These are phyloP conservation scores for Aaosphaeria arxii DNA, from an alignment of 2,329 filamentous ascomycete genomes.

Conservation along the genomic window DNA sequence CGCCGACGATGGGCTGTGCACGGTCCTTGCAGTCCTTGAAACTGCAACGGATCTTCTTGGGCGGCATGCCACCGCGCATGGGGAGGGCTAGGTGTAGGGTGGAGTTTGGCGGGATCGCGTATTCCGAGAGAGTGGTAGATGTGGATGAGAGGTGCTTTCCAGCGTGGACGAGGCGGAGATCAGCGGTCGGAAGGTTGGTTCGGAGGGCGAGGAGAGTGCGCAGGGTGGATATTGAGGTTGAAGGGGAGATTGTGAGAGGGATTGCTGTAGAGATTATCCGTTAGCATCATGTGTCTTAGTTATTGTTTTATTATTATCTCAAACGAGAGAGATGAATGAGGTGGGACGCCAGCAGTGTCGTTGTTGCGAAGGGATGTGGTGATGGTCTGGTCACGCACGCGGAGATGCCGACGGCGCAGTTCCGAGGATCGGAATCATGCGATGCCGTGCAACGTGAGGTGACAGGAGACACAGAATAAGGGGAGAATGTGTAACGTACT, in stretches of 20 bases:
- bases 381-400: not conserved
- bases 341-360: not conserved
- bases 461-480: not conserved
- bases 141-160: constrained; percentile 53
- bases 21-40: constrained; percentile 86
- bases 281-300: not conserved
- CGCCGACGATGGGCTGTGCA: constrained; percentile 90
- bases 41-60: constrained; percentile 79
- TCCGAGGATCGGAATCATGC: constrained; percentile 5
- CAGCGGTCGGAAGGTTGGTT: constrained; percentile 50
- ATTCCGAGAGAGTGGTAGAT: constrained; percentile 43
- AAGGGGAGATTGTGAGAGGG: constrained; percentile 53
- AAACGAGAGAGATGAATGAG: constrained; percentile 16
- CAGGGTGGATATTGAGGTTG: constrained; percentile 55
- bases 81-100: constrained; percentile 56
- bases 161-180: constrained; percentile 57
- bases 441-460: not conserved
- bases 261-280: constrained; percentile 45
- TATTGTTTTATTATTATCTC: constrained; percentile 10
- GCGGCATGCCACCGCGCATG: constrained; percentile 56
- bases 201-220: constrained; percentile 56
- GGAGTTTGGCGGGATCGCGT: constrained; percentile 49
- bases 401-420: not conserved
- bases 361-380: not conserved
- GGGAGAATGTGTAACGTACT: constrained; percentile 44